Evolutionary conservation across 2,329 filamentous ascomycete genomes (phyloP), one percentile per base, ranked within the genome.

Genomic region (Xylaria multiplex): DNA sequence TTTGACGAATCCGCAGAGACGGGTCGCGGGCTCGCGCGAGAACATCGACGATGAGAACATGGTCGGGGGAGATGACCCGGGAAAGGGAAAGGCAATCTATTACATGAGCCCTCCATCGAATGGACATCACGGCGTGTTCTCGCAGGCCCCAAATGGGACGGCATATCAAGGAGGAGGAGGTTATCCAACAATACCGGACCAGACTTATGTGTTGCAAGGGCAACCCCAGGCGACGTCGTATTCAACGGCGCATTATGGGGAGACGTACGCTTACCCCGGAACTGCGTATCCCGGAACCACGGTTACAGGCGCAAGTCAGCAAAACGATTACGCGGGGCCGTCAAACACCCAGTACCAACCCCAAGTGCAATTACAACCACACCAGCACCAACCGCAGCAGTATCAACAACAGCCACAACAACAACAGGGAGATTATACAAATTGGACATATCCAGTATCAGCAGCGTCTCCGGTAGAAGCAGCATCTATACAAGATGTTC

Each of bases 121-220:
- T n/a, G 32, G 32, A 5, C 40, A 55, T 2, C 14, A 49, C 13
- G 46, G 43, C 14, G 35, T 22, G 6, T 7, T 57, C 11, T 58
- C 49, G 6, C 59, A 48, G 19, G 52, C 64, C 8, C 46, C 56
- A 7, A 13, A 64, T 22, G 56, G 64, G 2, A 45, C 24, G 1
- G 24, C 46, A 19, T 61, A 61, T 43, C 60, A 62, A 22, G 9
- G 11, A 40, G 42, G 35, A 9, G 56, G 46, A 27, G 59, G 40
- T 22, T 69, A 63, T 27, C 52, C 64, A n/a, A 63, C 46, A 42
- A 55, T 64, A 46, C 64, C 67, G 8, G 52, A 45, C 5, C 64
- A 59, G 11, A 22, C 49, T 24, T 69, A 69, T 48, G 27, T 35
- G 22, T 53, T 32, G 24, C 64, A 58, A 16, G 64, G 61, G 48